A percentile compares a stretch with the other conserved stretches of the same genome.
Conservation (phyloP, 176 grass and related monocot genomes). For the Saccharum spontaneum region DNA sequence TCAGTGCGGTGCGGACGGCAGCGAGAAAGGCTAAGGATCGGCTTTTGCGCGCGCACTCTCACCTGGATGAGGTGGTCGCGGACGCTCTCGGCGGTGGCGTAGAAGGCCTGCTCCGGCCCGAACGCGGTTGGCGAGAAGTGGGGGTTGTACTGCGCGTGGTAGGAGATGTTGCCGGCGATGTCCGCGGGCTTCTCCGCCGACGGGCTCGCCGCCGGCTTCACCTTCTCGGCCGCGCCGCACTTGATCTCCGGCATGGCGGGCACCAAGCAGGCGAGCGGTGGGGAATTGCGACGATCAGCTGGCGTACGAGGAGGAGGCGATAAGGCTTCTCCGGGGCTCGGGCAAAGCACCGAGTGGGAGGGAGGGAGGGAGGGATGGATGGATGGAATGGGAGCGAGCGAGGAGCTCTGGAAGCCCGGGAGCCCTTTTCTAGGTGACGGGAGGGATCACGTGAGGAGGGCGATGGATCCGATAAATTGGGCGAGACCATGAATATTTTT, state of each 20-base stretch:
- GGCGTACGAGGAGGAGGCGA: slow-evolving; percentile 8
- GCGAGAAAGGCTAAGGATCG: neutral
- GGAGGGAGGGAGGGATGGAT: neutral
- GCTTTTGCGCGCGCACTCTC: neutral
- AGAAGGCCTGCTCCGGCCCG: slow-evolving; percentile 86
- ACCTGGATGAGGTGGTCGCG: slow-evolving; percentile 85
- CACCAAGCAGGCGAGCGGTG: slow-evolving; percentile 15
- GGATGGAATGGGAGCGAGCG: neutral
- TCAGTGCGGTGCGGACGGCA: neutral
- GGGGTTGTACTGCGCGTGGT: slow-evolving; percentile 71
- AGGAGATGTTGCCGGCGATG: slow-evolving; percentile 87
- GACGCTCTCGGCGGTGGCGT: slow-evolving; percentile 87
- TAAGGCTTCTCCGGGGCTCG: slow-evolving; percentile 28
- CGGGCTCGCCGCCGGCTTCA: slow-evolving; percentile 65
- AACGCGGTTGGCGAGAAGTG: slow-evolving; percentile 84
- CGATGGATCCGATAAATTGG: slow-evolving; percentile 47
- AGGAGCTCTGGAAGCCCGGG: neutral
- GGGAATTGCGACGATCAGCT: slow-evolving; percentile 28
- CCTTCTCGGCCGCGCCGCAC: slow-evolving; percentile 46
- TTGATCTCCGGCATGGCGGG: slow-evolving; percentile 41
- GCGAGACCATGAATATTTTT: slow-evolving; percentile 36
- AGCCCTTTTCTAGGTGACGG: slow-evolving; percentile 32
- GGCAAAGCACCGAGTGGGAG: slow-evolving; percentile 24
- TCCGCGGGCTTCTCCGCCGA: slow-evolving; percentile 51
- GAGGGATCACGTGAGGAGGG: slow-evolving; percentile 20